Conservation (phyloP, 768 basidiomycete species). For the Termitomyces sp. region DNA sequence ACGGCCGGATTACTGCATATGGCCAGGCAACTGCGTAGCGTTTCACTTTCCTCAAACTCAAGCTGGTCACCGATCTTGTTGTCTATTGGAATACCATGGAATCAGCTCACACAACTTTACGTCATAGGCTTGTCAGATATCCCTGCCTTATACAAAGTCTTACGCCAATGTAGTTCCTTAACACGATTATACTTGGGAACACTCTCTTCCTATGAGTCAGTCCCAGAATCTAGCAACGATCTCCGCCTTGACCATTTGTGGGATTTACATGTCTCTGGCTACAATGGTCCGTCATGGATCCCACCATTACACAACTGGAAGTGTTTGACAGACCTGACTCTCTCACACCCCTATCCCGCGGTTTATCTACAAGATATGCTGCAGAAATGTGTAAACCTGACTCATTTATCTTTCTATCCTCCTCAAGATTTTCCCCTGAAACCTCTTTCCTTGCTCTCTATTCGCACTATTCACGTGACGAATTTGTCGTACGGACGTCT, state of each 20-base stretch:
- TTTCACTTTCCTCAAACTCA: not conserved
- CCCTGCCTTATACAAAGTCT: not conserved
- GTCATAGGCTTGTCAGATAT: not conserved
- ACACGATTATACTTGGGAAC: not conserved
- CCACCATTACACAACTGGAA: not conserved
- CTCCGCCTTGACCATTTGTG: not conserved
- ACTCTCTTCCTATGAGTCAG: not conserved
- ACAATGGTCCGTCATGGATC: not conserved
- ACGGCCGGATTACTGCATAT: not conserved
- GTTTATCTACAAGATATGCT: not conserved
- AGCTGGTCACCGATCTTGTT: not conserved
- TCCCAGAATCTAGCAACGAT: not conserved
- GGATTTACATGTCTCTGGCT: not conserved
- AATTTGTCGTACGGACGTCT: not conserved
- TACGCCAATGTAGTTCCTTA: not conserved
- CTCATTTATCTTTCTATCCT: not conserved
- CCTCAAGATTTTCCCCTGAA: not conserved
- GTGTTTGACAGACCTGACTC: not conserved
- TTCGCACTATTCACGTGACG: not conserved
- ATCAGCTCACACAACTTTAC: not conserved
- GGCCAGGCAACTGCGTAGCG: not conserved
- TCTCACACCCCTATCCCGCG: not conserved
- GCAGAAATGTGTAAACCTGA: not conserved
- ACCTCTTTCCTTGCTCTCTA: not conserved
- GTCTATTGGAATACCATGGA: not conserved